Base-by-base conservation (phyloP, 129 eudicot species). In the Kitagawia praeruptora region DNA sequence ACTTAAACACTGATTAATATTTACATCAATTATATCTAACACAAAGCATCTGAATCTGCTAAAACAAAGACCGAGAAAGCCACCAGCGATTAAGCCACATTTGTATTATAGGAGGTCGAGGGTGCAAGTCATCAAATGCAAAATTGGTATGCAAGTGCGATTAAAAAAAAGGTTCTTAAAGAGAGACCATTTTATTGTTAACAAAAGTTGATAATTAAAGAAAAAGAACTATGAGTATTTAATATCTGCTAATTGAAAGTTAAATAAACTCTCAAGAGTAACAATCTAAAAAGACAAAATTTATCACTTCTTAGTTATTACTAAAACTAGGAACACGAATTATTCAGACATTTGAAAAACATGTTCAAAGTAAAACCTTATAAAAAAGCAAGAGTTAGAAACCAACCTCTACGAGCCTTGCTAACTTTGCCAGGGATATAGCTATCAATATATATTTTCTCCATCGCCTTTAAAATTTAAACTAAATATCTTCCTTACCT, bases 401-500 rank as follows among this genome's bases (percentile, higher is more conserved):
- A 79, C 21, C 76, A 79, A 46, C 67, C 64, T 69, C 81, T 37
- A 28, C 11, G 14, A 45, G 14, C 15, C 44, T 19, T 2, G 45
- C 15, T 25, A 42, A 19, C 16, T 63, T 45, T 9, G 44, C 51
- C 28, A 18, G 51, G 13, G 38, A 75, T 46, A 45, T 19, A 8
- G 49, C 64, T 48, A 31, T 1, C 34, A 12, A 67, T 14, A 27
- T 66, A 69, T 53, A 67, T 47, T 46, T 39, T 46, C 34, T 53
- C 64, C 5, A 19, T 37, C 74, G 31, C 25, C 74, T 38, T 41
- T 7, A 27, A 51, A 38, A 64, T 75, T 75, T 73, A 71, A 25
- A 48, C 85, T 75, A 63, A 12, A 12, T 31, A 40, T 28, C 79
- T 75, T 46, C 79, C 73, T 49, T 81, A 71, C 61, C 85, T 61